Percentiles rank a stretch among this genome's conserved stretches.
These are phyloP conservation scores for Dujonia santamariae DNA, from an alignment of 1,139 yeast species.

Conservation along the genomic window DNA sequence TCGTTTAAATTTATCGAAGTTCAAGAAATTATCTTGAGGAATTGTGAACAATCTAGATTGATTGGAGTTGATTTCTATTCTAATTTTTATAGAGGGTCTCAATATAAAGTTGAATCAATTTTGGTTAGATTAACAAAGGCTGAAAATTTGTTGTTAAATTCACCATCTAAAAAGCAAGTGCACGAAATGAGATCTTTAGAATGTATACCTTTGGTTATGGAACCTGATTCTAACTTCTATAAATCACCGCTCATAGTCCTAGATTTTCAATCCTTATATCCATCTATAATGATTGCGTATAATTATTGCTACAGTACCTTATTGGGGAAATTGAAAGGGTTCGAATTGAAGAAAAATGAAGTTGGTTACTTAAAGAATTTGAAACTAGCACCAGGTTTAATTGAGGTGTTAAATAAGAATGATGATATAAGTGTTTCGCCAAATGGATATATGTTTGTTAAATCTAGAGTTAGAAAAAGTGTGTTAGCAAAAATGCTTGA, in stretches of 20 bases:
- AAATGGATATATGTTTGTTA: slow-evolving; percentile 79
- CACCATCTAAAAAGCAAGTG: slow-evolving; percentile 82
- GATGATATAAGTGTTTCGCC: slow-evolving; percentile 66
- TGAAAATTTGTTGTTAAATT: slow-evolving; percentile 67
- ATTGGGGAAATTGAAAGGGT: slow-evolving; percentile 63
- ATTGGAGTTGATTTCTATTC: slow-evolving; percentile 90
- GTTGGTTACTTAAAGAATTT: slow-evolving; percentile 41
- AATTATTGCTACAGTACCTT: slow-evolving; percentile 90
- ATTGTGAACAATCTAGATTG: slow-evolving; percentile 80
- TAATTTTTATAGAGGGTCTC: slow-evolving; percentile 87
- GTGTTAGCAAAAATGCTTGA: slow-evolving; percentile 78
- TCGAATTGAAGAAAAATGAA: slow-evolving; percentile 39
- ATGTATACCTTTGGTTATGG: slow-evolving; percentile 87
- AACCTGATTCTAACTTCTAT: slow-evolving; percentile 81
- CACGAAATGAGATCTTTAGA: slow-evolving; percentile 84
- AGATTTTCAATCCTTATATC: slow-evolving; percentile 92
- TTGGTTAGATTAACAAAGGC: slow-evolving; percentile 69
- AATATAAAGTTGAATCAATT: slow-evolving; percentile 86
- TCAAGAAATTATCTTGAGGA: slow-evolving; percentile 66
- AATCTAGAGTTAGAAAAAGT: slow-evolving; percentile 64
- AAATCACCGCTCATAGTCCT: slow-evolving; percentile 86
- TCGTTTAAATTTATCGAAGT: slow-evolving; percentile 48
- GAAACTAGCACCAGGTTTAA: slow-evolving; percentile 53
- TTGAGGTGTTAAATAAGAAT: slow-evolving; percentile 51
- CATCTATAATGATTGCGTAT: slow-evolving; percentile 88